Percentiles rank a stretch among this genome's conserved stretches.
Conservation (phyloP, 2,329 filamentous ascomycete genomes). For the Penicillium sp. region DNA sequence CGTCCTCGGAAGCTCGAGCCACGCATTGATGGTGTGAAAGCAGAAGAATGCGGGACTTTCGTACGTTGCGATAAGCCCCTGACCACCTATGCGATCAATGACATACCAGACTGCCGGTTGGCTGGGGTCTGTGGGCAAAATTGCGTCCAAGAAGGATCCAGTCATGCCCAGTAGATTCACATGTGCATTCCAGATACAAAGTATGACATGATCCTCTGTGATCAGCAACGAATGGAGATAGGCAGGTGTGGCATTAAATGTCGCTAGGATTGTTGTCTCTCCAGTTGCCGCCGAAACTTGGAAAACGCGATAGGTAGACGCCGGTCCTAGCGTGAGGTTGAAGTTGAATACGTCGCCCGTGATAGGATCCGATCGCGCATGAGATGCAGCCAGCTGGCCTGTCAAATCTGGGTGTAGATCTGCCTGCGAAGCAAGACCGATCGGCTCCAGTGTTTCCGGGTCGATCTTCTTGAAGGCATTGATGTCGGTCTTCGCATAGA, state of each 20-base stretch:
- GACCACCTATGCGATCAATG: constrained; percentile 64
- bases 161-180: constrained; percentile 50
- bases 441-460: constrained; percentile 70
- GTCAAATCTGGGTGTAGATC: constrained; percentile 67
- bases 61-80: constrained; percentile 70
- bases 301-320: constrained; percentile 69
- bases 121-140: constrained; percentile 62
- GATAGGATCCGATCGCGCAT: constrained; percentile 69
- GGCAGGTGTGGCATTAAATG: constrained; percentile 59
- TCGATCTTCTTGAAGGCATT: constrained; percentile 63
- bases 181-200: constrained; percentile 72
- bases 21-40: constrained; percentile 80
- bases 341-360: constrained; percentile 81
- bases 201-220: constrained; percentile 68
- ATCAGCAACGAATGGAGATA: constrained; percentile 86
- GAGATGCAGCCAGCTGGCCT: constrained; percentile 69
- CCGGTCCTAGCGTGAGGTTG: constrained; percentile 67
- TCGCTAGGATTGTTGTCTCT: constrained; percentile 70
- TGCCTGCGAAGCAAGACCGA: constrained; percentile 63
- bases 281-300: constrained; percentile 63
- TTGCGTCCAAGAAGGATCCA: constrained; percentile 60
- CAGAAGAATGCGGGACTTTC: constrained; percentile 70
- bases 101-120: constrained; percentile 70
- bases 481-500: constrained; percentile 65
- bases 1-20: constrained; percentile 57